phyloP scores from a whole-genome alignment of 2,329 filamentous ascomycete genomes.

The Talaromyces sp. region DNA sequence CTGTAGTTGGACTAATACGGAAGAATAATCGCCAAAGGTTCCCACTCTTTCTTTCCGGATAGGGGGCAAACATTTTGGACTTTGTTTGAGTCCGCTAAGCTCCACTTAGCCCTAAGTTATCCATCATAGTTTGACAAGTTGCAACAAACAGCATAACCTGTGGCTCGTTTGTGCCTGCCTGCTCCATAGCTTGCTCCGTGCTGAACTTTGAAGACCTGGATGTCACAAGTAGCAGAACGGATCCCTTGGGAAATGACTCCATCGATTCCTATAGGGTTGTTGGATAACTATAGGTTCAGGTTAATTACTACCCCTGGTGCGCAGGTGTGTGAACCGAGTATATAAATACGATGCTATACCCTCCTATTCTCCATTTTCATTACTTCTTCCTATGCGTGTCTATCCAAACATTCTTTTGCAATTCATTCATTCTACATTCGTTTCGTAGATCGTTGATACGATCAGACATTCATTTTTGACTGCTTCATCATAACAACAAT shows the following conservation, averaged over 20 bases:
- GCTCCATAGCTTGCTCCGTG: background rate
- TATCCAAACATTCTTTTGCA: background rate
- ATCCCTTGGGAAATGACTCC: too few relatives aligned
- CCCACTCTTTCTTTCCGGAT: background rate
- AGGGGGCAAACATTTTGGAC: background rate
- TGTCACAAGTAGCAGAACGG: background rate
- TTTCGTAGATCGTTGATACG: constrained; percentile 1
- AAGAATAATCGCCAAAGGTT: too few relatives aligned
- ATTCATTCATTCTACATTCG: background rate
- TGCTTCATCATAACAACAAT: background rate
- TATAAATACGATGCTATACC: background rate
- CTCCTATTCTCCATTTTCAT: background rate
- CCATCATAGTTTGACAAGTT: background rate
- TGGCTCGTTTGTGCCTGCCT: background rate
- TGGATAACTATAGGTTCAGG: too few relatives aligned
- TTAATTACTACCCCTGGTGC: background rate
- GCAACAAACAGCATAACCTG: background rate
- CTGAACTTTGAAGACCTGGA: background rate
- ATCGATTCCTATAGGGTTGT: too few relatives aligned
- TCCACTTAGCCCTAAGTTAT: background rate
- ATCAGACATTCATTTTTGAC: constrained; percentile 7
- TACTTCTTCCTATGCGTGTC: background rate
- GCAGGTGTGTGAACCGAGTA: background rate
- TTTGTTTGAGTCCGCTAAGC: background rate
- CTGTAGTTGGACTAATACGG: background rate